phyloP scores from a whole-genome alignment of 768 basidiomycete genomes.

The Cyclocybe cylindracea region DNA sequence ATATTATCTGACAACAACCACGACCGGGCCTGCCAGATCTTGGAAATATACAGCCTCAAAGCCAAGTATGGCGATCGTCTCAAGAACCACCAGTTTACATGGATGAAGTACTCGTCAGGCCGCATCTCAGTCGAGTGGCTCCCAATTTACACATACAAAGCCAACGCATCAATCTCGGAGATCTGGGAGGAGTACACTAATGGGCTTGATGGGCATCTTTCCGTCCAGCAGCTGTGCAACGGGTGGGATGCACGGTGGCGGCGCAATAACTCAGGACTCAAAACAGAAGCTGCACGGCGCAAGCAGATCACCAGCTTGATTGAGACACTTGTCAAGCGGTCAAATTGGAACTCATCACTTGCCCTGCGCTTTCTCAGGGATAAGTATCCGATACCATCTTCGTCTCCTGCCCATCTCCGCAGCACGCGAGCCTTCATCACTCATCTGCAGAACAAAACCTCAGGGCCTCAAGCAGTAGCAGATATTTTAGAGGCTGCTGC shows the following conservation, averaged over 20 bases:
- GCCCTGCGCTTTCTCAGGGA: constrained; percentile 22
- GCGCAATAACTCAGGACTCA: constrained; percentile 15
- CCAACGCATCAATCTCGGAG: constrained; percentile 14
- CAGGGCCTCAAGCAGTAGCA: background rate
- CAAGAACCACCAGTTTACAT: no score
- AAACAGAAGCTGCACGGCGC: constrained; percentile 17
- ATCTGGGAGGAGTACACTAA: constrained; percentile 29
- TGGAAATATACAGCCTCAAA: no score
- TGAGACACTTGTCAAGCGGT: constrained; percentile 12
- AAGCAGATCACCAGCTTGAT: constrained; percentile 23
- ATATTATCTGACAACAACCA: no score
- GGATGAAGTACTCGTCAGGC: no score
- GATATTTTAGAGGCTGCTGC: no score
- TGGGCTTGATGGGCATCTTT: constrained; percentile 25
- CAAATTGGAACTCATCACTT: constrained; percentile 16
- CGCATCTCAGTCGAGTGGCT: no score
- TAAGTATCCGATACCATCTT: constrained; percentile 9
- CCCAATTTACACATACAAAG: background rate
- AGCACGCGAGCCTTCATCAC: background rate
- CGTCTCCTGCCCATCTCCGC: background rate
- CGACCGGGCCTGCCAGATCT: no score
- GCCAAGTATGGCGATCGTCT: no score
- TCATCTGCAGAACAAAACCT: background rate
- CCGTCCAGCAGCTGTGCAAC: constrained; percentile 9
- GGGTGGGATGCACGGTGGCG: constrained; percentile 21